These are phyloP conservation scores for Camellia lanceoleosa DNA, from an alignment of 148 eudicot genomes.

Conservation along the genomic window DNA sequence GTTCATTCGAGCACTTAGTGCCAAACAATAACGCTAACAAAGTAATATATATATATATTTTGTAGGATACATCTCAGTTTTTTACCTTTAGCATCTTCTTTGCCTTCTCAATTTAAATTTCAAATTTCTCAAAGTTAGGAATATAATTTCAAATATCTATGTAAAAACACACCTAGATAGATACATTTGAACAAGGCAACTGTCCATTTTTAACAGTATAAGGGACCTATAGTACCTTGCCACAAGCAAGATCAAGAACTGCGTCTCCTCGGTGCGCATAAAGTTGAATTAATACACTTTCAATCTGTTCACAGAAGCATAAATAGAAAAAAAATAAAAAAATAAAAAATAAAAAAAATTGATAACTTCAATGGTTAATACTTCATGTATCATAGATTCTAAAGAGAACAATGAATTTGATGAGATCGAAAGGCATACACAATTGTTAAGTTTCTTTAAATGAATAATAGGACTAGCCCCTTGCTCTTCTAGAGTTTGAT, in stretches of 20 bases:
- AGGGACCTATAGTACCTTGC: constrained; percentile 55
- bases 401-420: constrained; percentile 1
- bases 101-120: no score
- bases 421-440: constrained; percentile 46
- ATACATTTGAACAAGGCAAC: not conserved
- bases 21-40: no score
- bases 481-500: constrained; percentile 90
- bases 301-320: constrained; percentile 51
- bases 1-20: no score
- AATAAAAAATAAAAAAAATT: not conserved
- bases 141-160: not conserved
- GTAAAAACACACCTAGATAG: not conserved
- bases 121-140: no score
- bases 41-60: no score
- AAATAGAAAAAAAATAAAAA: not conserved
- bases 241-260: constrained; percentile 99
- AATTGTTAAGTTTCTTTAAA: constrained; percentile 55
- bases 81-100: no score
- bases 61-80: no score
- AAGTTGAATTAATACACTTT: constrained; percentile 94
- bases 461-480: constrained; percentile 74
- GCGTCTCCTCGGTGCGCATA: constrained; percentile 75
- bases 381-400: not conserved
- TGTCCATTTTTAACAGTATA: not conserved
- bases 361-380: not conserved